Evolutionary conservation across 1,284 basidiomycete species (phyloP).

Genomic region (Fistulina hepatica): DNA sequence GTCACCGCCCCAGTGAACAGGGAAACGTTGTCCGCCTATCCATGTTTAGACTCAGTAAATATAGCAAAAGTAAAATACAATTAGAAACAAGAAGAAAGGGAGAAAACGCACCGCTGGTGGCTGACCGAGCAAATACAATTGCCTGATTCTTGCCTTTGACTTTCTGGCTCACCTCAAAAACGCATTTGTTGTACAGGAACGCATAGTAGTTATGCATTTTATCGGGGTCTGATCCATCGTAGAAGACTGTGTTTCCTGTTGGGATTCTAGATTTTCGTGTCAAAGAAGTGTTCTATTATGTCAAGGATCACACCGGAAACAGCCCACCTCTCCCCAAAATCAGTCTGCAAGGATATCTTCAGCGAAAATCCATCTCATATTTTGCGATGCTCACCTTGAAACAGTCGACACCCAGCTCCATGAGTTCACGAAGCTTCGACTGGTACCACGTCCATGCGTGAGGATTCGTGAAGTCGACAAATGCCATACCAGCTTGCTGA

Average conservation of each 20-base stretch:
- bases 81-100: slow-evolving; percentile 2
- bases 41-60: not conserved
- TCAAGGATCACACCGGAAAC: slow-evolving; percentile 50
- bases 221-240: slow-evolving; percentile 62
- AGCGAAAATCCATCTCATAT: too few relatives aligned
- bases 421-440: slow-evolving; percentile 43
- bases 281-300: too few relatives aligned
- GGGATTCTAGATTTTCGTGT: too few relatives aligned
- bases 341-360: slow-evolving; percentile 51
- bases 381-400: slow-evolving; percentile 54
- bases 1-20: slow-evolving; percentile 66
- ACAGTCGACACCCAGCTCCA: slow-evolving; percentile 61
- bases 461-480: slow-evolving; percentile 67
- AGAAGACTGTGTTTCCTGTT: too few relatives aligned
- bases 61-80: slow-evolving; percentile 4
- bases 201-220: slow-evolving; percentile 58
- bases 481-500: slow-evolving; percentile 61
- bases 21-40: slow-evolving; percentile 18
- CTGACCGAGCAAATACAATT: slow-evolving; percentile 57
- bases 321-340: slow-evolving; percentile 60
- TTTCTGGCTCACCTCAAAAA: slow-evolving; percentile 49
- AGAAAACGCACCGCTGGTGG: slow-evolving; percentile 50
- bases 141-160: slow-evolving; percentile 56
- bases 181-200: slow-evolving; percentile 58
- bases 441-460: slow-evolving; percentile 57